phyloP scores from a whole-genome alignment of 768 basidiomycete species.

The Phlebiopsis flavidoalba region DNA sequence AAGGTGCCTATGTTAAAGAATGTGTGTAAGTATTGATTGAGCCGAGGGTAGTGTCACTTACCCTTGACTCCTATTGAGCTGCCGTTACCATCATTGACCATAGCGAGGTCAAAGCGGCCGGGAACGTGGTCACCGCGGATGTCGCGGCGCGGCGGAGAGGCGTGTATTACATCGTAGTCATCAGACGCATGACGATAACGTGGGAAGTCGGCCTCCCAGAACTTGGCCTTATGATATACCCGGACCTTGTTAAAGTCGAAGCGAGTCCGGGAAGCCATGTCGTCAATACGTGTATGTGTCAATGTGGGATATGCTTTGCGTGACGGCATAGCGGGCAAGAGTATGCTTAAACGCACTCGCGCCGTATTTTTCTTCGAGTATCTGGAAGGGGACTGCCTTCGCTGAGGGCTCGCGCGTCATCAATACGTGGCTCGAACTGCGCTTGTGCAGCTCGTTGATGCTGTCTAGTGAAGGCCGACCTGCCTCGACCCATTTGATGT shows the following conservation, averaged over 20 bases:
- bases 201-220: conserved; percentile 16
- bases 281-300: conserved; percentile 15
- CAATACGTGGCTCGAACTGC: conserved; percentile 5
- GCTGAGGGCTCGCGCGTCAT: conserved; percentile 24
- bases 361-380: conserved; percentile 21
- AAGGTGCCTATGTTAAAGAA: conserved; percentile 15
- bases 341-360: conserved; percentile 21
- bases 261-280: conserved; percentile 2
- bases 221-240: conserved; percentile 31
- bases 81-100: conserved; percentile 15
- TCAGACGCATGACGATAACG: not conserved
- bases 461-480: not conserved
- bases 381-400: conserved; percentile 18
- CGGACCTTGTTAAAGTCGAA: conserved; percentile 22
- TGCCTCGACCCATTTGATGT: conserved; percentile 9
- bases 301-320: conserved; percentile 16
- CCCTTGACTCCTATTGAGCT: not conserved
- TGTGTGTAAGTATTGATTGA: no score
- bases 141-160: conserved; percentile 8
- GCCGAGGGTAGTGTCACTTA: no score
- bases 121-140: conserved; percentile 13
- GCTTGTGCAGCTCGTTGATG: conserved; percentile 10
- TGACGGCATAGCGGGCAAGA: conserved; percentile 21
- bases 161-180: conserved; percentile 29
- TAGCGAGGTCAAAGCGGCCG: conserved; percentile 31